phyloP scores from a whole-genome alignment of 345 rosid species.

The Salix purpurea region DNA sequence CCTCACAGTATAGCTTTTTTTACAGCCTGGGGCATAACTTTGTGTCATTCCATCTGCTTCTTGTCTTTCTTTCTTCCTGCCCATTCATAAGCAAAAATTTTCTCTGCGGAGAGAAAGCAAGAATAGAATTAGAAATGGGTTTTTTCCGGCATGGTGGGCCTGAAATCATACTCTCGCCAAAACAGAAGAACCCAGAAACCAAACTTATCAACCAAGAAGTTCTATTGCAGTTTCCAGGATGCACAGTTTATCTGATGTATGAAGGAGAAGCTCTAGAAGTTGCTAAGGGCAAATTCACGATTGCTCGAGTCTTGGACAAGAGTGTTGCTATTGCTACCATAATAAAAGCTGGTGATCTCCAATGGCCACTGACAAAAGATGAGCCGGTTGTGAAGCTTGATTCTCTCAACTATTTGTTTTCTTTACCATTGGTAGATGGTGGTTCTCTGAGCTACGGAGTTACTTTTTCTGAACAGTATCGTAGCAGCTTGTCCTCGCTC shows the following conservation, averaged over 20 bases:
- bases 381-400: conserved; percentile 89
- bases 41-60: neutral
- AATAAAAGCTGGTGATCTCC: conserved; percentile 63
- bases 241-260: conserved; percentile 66
- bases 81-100: neutral
- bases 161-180: conserved; percentile 1
- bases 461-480: conserved; percentile 40
- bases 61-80: neutral
- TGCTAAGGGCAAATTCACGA: conserved; percentile 56
- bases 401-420: conserved; percentile 61
- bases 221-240: conserved; percentile 55
- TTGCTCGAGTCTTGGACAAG: conserved; percentile 47
- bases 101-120: neutral
- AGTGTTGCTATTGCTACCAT: conserved; percentile 55
- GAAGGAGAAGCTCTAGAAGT: conserved; percentile 75
- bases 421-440: conserved; percentile 70
- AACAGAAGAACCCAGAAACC: conserved; percentile 19
- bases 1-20: neutral
- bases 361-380: conserved; percentile 89
- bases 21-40: neutral
- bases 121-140: neutral
- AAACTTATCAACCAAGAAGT: conserved; percentile 39
- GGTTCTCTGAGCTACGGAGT: conserved; percentile 80
- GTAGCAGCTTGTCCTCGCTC: conserved; percentile 33
- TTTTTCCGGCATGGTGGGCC: neutral